phyloP scores from a whole-genome alignment of 371 early-diverging fungal species.

The Rhizopus sp. region DNA sequence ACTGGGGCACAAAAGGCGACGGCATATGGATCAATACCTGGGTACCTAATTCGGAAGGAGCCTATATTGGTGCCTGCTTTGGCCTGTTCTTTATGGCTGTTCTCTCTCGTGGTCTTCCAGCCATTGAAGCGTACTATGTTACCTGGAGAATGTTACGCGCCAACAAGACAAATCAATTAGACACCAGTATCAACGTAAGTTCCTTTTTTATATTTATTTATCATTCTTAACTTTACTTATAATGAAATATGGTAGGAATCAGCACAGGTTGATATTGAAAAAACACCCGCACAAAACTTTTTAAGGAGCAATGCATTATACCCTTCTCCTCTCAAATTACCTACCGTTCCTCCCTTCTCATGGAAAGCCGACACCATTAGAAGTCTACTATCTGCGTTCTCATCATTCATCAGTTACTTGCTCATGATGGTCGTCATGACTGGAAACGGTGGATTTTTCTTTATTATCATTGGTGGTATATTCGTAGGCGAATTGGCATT shows the following conservation, averaged over 20 bases:
- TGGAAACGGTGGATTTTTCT: constrained; percentile 73
- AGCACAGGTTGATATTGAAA: constrained; percentile 47
- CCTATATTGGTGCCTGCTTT: constrained; percentile 59
- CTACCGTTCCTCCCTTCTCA: constrained; percentile 50
- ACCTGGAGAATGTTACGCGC: constrained; percentile 39
- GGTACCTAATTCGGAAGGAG: constrained; percentile 51
- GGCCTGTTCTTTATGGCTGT: constrained; percentile 55
- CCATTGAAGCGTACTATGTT: constrained; percentile 53
- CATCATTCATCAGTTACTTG: constrained; percentile 59
- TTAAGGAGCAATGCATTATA: constrained; percentile 11
- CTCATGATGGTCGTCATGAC: constrained; percentile 87
- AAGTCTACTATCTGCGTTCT: constrained; percentile 48
- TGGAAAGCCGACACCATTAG: constrained; percentile 57
- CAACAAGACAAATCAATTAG: constrained; percentile 28
- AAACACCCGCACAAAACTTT: constrained; percentile 61
- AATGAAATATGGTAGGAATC: not conserved
- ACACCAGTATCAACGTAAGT: not conserved
- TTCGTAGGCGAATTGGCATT: constrained; percentile 71
- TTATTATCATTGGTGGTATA: constrained; percentile 64
- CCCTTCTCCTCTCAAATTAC: constrained; percentile 27
- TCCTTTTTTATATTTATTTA: too few species aligned
- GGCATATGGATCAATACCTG: constrained; percentile 44
- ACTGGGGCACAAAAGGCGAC: constrained; percentile 43
- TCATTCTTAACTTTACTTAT: not conserved
- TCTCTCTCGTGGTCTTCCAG: constrained; percentile 51